Evolutionary conservation across 139 green algal species (phyloP).

Genomic region (Deuterostichococcus epilithicus): DNA sequence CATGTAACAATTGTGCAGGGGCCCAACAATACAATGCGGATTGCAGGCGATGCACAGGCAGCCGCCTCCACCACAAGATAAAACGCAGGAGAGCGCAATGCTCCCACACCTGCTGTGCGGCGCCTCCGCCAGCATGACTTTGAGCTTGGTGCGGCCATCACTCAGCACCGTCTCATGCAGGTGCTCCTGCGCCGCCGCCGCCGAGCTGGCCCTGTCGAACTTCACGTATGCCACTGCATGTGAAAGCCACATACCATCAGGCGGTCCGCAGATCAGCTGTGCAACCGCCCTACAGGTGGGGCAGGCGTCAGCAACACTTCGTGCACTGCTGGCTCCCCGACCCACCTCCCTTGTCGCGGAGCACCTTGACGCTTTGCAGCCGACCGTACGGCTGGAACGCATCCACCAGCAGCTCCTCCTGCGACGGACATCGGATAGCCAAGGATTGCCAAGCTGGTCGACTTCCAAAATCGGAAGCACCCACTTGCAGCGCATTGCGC

Average conservation of each 20-base stretch:
- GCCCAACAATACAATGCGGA: neutral
- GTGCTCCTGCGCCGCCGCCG: slow-evolving; percentile 76
- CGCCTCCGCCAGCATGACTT: slow-evolving; percentile 85
- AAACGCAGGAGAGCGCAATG: too few relatives aligned
- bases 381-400: slow-evolving; percentile 57
- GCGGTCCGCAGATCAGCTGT: too few relatives aligned
- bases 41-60: too few relatives aligned
- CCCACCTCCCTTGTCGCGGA: slow-evolving; percentile 81
- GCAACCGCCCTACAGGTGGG: too few relatives aligned
- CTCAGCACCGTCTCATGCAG: slow-evolving; percentile 84
- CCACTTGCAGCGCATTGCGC: too few relatives aligned
- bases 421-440: too few relatives aligned
- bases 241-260: too few relatives aligned
- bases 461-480: too few relatives aligned
- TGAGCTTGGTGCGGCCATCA: slow-evolving; percentile 78
- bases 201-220: slow-evolving; percentile 73
- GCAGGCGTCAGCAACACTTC: neutral
- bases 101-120: slow-evolving; percentile 47
- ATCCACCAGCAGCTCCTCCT: slow-evolving; percentile 53
- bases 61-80: too few relatives aligned
- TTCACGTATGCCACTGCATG: slow-evolving; percentile 85
- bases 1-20: neutral
- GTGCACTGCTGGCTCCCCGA: neutral
- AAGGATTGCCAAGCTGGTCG: too few relatives aligned
- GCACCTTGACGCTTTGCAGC: slow-evolving; percentile 65